Evolutionary conservation across 768 basidiomycete species (phyloP).

Genomic region (Kwoniella shandongensis): DNA sequence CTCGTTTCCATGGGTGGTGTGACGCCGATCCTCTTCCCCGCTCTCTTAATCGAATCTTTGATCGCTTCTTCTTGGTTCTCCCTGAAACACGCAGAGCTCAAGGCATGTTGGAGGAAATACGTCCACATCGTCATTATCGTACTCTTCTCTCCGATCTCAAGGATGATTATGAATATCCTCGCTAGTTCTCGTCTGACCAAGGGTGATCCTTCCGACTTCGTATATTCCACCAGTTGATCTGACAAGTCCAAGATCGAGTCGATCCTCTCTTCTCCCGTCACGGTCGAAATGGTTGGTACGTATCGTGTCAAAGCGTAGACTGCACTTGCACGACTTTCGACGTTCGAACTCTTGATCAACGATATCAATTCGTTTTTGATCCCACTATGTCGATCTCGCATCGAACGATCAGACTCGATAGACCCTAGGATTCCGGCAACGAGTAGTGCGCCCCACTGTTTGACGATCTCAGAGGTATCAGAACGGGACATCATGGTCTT

Average conservation of each 20-base stretch:
- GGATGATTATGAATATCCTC: slow-evolving; percentile 15
- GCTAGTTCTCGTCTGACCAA: slow-evolving; percentile 41
- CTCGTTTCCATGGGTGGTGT: neutral
- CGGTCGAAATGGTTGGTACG: slow-evolving; percentile 15
- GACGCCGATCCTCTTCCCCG: slow-evolving; percentile 1
- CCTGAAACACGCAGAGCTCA: neutral
- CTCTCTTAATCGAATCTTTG: slow-evolving; percentile 5
- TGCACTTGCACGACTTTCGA: slow-evolving; percentile 40
- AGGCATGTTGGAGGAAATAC: slow-evolving; percentile 7
- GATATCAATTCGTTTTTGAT: slow-evolving; percentile 23
- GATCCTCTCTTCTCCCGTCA: neutral
- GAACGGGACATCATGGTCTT: slow-evolving; percentile 30
- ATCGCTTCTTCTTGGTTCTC: neutral
- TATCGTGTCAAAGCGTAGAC: slow-evolving; percentile 36
- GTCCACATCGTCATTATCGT: slow-evolving; percentile 23
- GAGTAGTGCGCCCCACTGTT: slow-evolving; percentile 47
- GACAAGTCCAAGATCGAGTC: slow-evolving; percentile 6
- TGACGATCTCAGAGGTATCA: slow-evolving; percentile 18
- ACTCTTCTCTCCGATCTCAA: slow-evolving; percentile 23
- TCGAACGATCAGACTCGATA: no score
- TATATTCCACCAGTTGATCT: slow-evolving; percentile 10
- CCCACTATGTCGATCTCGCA: slow-evolving; percentile 8
- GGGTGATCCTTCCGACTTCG: slow-evolving; percentile 31
- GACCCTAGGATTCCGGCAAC: slow-evolving; percentile 32
- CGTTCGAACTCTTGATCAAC: slow-evolving; percentile 19